phyloP scores from a whole-genome alignment of 768 basidiomycete species.

The Rhodosporidiobolus sp. region DNA sequence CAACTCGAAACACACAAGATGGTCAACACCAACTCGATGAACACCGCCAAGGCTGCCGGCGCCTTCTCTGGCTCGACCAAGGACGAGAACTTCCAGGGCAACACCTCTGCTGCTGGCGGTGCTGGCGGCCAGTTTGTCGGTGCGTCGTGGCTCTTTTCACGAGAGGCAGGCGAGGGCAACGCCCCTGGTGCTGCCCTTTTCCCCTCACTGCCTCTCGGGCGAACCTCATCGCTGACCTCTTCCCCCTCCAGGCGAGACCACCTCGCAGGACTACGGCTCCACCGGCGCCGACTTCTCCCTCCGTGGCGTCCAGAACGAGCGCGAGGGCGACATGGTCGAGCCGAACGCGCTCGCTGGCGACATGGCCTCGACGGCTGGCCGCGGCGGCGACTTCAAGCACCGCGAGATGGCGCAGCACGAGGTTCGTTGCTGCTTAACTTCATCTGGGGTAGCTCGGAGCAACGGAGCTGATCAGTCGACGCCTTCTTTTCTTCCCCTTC shows the following conservation, averaged over 20 bases:
- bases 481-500: no score
- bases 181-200: background rate
- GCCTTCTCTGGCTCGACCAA: slow-evolving; percentile 23
- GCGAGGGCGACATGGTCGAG: slow-evolving; percentile 14
- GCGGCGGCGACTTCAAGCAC: slow-evolving; percentile 18
- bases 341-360: slow-evolving; percentile 21
- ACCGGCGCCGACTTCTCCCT: slow-evolving; percentile 12
- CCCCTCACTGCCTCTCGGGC: no score
- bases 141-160: no score
- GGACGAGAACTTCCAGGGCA: slow-evolving; percentile 13
- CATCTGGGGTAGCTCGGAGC: no score
- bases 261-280: slow-evolving; percentile 2
- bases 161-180: no score
- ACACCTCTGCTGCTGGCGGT: slow-evolving; percentile 23
- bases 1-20: background rate
- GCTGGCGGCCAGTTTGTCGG: background rate
- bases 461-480: background rate
- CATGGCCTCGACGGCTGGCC: slow-evolving; percentile 12
- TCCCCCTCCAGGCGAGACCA: slow-evolving; percentile 3
- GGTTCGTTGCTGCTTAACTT: no score
- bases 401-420: slow-evolving; percentile 15
- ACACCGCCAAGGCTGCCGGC: slow-evolving; percentile 8
- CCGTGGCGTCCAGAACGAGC: slow-evolving; percentile 2
- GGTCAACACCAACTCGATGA: background rate
- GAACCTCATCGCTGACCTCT: background rate